Conservation (phyloP, 2,329 filamentous ascomycete species). For the Penicillium sp. region DNA sequence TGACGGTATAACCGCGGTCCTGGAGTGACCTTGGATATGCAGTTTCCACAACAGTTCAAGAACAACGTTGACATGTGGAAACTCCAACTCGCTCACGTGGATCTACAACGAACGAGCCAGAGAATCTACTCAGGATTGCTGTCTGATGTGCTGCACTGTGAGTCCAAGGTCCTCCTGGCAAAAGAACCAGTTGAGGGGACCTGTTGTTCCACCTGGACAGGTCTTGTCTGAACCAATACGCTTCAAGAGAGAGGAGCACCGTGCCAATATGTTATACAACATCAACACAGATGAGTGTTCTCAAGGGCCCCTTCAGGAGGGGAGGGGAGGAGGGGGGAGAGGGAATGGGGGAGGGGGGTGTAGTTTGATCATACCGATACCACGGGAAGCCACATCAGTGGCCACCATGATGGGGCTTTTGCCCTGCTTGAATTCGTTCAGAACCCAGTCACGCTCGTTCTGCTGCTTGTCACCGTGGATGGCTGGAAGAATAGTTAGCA, state of each 20-base stretch:
- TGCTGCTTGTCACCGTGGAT: slow-evolving; percentile 99
- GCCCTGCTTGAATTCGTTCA: slow-evolving; percentile 98
- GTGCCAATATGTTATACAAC: slow-evolving; percentile 56
- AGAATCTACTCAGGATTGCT: slow-evolving; percentile 55
- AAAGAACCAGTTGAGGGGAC: slow-evolving; percentile 69
- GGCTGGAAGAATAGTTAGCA: slow-evolving; percentile 53
- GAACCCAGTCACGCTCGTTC: slow-evolving; percentile 98
- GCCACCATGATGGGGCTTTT: slow-evolving; percentile 99
- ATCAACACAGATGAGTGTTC: slow-evolving; percentile 45
- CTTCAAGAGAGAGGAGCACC: slow-evolving; percentile 88
- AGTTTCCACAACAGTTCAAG: slow-evolving; percentile 60
- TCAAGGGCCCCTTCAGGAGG: slow-evolving; percentile 29
- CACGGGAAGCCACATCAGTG: slow-evolving; percentile 98
- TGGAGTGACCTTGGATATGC: slow-evolving; percentile 62
- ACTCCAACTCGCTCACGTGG: slow-evolving; percentile 69
- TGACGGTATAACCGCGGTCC: slow-evolving; percentile 56
- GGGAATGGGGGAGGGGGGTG: slow-evolving; percentile 41
- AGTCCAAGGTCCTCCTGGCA: slow-evolving; percentile 81
- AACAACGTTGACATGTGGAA: slow-evolving; percentile 44
- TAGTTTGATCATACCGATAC: slow-evolving; percentile 94
- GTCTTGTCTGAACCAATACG: slow-evolving; percentile 84
- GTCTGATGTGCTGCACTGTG: slow-evolving; percentile 64
- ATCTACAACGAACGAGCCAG: slow-evolving; percentile 58
- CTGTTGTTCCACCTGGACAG: slow-evolving; percentile 76
- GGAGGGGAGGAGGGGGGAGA: slow-evolving; percentile 24